Evolutionary conservation across 352 stramenopile genomes (phyloP), one percentile per base, ranked within the genome.

Genomic region (Globisporangium carolinianum): DNA sequence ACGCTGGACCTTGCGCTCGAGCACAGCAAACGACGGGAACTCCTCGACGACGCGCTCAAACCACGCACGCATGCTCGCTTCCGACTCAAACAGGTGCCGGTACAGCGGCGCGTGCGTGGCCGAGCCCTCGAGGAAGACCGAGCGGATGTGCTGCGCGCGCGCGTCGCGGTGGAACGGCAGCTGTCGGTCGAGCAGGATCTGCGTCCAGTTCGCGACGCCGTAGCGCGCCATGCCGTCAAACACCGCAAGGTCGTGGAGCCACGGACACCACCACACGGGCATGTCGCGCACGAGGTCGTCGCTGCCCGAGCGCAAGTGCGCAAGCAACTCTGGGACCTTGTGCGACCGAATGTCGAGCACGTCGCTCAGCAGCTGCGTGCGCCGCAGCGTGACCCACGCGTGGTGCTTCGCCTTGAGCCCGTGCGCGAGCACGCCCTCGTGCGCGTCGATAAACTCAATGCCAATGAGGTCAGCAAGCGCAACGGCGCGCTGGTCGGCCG

Each of bases 201-300:
- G 62, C 24, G 85, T 69, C 84, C 84, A 94, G 6, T 72, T 80
- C 35, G 69, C 84, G 36, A 95, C 65, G 57, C 86, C 86, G 58
- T 89, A 77, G 10, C 70, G 72, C 47, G 85, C 84, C 79, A 95
- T 91, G 36, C 81, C 86, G 50, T 86, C 86, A 17, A 95, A 79
- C 9, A 93, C 47, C 3, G 72, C 80, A 15, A 90, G 58, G 53
- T 95, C 86, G 57, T 95, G 86, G 35, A 94, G 76, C 86, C 86
- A 95, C 10, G 86, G 86, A 61, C 86, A 95, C 86, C 86, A 95
- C 86, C 86, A 95, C 37, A 92, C 79, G 4, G 86, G 86, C 83
- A 95, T 93, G 50, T 85, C 71, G 9, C 71, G 59, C 45, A 92
- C 82, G 7, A 92, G 65, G 49, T 72, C 63, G 5, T 73, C 60